These are phyloP conservation scores for Fonsecaea nubica DNA, from an alignment of 2,329 filamentous ascomycete genomes.

Conservation along the genomic window DNA sequence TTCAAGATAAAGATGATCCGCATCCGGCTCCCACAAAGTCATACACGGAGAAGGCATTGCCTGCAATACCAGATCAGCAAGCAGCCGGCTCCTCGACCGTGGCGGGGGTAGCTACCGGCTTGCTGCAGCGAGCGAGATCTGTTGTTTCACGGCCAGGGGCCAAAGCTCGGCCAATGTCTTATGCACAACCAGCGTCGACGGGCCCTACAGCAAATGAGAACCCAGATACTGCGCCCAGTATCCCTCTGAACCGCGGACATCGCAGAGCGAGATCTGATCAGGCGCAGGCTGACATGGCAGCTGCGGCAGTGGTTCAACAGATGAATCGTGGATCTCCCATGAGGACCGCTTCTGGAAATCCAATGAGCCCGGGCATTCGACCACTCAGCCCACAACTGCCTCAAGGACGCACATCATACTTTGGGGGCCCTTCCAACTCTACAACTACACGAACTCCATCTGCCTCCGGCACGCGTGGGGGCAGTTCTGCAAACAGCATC, in stretches of 20 bases:
- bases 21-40: constrained; percentile 51
- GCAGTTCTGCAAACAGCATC: constrained; percentile 68
- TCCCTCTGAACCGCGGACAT: constrained; percentile 55
- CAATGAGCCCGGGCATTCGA: constrained; percentile 60
- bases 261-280: constrained; percentile 59
- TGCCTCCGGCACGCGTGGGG: constrained; percentile 58
- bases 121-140: constrained; percentile 67
- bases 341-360: constrained; percentile 56
- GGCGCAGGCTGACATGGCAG: constrained; percentile 47
- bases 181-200: constrained; percentile 48
- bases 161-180: constrained; percentile 47
- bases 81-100: constrained; percentile 74
- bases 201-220: constrained; percentile 53
- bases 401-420: constrained; percentile 63
- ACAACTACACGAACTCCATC: constrained; percentile 45
- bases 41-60: constrained; percentile 76
- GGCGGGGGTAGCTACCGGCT: constrained; percentile 58
- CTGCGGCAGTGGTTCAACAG: constrained; percentile 79
- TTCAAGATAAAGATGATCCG: constrained; percentile 47
- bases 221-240: constrained; percentile 56
- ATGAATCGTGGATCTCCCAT: constrained; percentile 78
- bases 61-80: constrained; percentile 71
- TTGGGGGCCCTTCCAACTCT: constrained; percentile 49
- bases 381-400: constrained; percentile 59
- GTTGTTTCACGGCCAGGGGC: constrained; percentile 54